Conservation (phyloP, 148 eudicot genomes). For the Fallopia convolvulus region DNA sequence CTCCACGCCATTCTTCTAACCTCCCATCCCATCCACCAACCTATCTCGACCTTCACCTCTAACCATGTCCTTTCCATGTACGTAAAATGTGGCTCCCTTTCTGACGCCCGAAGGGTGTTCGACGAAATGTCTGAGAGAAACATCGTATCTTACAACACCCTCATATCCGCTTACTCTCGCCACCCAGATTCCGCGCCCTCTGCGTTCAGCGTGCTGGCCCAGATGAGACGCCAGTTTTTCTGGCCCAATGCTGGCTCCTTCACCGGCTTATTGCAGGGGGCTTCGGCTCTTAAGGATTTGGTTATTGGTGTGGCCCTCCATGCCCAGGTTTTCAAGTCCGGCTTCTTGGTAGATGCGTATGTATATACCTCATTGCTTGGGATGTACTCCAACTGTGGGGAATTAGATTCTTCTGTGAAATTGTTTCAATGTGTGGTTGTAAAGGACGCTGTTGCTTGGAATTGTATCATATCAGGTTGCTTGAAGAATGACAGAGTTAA, state of each 20-base stretch:
- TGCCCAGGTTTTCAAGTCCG: slow-evolving; percentile 40
- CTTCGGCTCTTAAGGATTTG: slow-evolving; percentile 31
- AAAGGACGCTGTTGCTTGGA: slow-evolving; percentile 65
- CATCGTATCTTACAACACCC: slow-evolving; percentile 55
- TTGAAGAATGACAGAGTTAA: slow-evolving; percentile 39
- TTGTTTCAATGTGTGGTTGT: slow-evolving; percentile 33
- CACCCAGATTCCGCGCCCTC: slow-evolving; percentile 15
- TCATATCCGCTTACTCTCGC: slow-evolving; percentile 65
- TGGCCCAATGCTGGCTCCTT: slow-evolving; percentile 54
- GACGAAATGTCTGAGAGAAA: slow-evolving; percentile 76
- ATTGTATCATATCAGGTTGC: slow-evolving; percentile 54
- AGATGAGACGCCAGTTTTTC: slow-evolving; percentile 40
- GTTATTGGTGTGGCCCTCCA: slow-evolving; percentile 42
- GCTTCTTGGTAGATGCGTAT: slow-evolving; percentile 36
- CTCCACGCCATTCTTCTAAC: slow-evolving; percentile 66
- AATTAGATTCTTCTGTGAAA: slow-evolving; percentile 34
- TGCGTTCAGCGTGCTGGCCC: slow-evolving; percentile 30
- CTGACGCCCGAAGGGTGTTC: slow-evolving; percentile 45
- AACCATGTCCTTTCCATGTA: slow-evolving; percentile 73
- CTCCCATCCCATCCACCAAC: slow-evolving; percentile 24
- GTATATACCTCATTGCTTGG: slow-evolving; percentile 64
- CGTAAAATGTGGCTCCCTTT: slow-evolving; percentile 45
- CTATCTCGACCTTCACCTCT: slow-evolving; percentile 36
- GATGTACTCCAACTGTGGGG: slow-evolving; percentile 52
- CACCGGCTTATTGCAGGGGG: slow-evolving; percentile 51